phyloP scores from a whole-genome alignment of 176 grass and related monocot species.

The Saccharum spontaneum region DNA sequence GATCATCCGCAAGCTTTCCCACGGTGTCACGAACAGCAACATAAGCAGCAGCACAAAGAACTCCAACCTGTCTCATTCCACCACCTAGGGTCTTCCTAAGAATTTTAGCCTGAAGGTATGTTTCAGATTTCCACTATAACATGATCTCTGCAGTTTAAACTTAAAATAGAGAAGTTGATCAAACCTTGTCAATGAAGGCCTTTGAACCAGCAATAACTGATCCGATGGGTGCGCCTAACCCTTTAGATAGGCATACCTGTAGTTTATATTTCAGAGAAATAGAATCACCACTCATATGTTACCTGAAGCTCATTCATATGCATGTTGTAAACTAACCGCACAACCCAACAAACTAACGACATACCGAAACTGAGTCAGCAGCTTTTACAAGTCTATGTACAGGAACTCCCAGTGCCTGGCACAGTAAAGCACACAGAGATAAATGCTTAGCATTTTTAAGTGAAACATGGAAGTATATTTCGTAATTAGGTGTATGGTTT shows the following conservation, averaged over 20 bases:
- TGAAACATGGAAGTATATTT: background rate
- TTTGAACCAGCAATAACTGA: conserved; percentile 80
- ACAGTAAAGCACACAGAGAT: background rate
- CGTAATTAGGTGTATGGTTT: background rate
- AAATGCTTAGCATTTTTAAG: background rate
- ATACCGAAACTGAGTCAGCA: conserved; percentile 93
- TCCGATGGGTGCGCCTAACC: conserved; percentile 88
- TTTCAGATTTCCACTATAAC: background rate
- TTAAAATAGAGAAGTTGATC: background rate
- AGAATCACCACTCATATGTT: conserved; percentile 1
- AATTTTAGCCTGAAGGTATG: conserved; percentile 57
- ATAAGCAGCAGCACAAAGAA: conserved; percentile 85
- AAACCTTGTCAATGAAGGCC: conserved; percentile 79
- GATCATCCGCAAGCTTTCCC: conserved; percentile 77
- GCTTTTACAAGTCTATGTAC: conserved; percentile 78
- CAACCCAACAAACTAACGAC: background rate
- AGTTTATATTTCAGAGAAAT: conserved; percentile 1
- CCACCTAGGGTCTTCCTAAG: conserved; percentile 95
- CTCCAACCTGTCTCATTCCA: conserved; percentile 95
- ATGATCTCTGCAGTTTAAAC: background rate
- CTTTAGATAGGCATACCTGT: conserved; percentile 94
- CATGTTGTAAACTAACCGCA: background rate
- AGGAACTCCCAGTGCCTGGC: conserved; percentile 79
- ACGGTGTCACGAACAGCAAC: conserved; percentile 71
- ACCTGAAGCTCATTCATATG: background rate